A percentile compares a stretch with the other conserved stretches of the same genome.
These are phyloP conservation scores for Avena sativa DNA, from an alignment of 176 grass and related monocot genomes.

Conservation along the genomic window DNA sequence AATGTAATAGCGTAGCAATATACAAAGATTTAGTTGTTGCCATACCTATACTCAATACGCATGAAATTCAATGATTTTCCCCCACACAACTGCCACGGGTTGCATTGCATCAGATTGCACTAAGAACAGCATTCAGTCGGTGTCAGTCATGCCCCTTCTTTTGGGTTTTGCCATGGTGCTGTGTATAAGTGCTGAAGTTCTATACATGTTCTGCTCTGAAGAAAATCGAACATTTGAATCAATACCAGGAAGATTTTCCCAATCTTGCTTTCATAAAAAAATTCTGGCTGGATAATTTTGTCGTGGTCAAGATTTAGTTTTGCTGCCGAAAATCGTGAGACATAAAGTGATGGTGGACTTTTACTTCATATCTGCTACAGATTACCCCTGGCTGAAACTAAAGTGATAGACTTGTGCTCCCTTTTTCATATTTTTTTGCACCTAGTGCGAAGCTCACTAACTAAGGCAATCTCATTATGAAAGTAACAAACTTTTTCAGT, in stretches of 20 bases:
- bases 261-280: conserved; percentile 2
- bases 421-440: neutral
- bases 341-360: conserved; percentile 40
- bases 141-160: neutral
- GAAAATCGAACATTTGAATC: conserved; percentile 35
- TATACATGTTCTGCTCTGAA: neutral
- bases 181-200: neutral
- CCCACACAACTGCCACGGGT: neutral
- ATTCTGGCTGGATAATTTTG: neutral
- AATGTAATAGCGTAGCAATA: conserved; percentile 31
- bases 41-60: conserved; percentile 6
- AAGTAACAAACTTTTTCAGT: conserved; percentile 9
- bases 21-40: neutral
- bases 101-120: conserved; percentile 37
- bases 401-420: neutral
- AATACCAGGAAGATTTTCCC: conserved; percentile 8
- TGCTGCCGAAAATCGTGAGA: conserved; percentile 6
- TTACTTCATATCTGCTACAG: conserved; percentile 23
- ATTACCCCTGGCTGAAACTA: conserved; percentile 11
- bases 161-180: conserved; percentile 3
- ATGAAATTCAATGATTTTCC: conserved; percentile 49
- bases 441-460: conserved; percentile 52
- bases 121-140: conserved; percentile 15
- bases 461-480: conserved; percentile 37
- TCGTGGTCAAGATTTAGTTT: conserved; percentile 14